These are phyloP conservation scores for Fonsecaea monophora DNA, from an alignment of 2,329 filamentous ascomycete genomes.

Conservation along the genomic window DNA sequence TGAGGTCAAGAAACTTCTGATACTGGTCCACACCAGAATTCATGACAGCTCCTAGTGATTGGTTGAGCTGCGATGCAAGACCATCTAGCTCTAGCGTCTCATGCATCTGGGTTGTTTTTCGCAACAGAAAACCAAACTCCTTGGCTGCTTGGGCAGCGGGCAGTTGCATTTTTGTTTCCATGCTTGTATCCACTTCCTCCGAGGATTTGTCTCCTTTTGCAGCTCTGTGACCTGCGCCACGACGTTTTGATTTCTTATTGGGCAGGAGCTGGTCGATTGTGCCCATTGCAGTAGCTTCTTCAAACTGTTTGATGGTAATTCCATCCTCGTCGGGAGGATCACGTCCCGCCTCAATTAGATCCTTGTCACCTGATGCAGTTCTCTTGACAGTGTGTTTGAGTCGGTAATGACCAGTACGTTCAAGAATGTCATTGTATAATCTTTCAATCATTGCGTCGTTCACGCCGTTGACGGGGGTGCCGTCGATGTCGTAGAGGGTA, in stretches of 20 bases:
- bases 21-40: slow-evolving; percentile 92
- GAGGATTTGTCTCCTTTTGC: slow-evolving; percentile 65
- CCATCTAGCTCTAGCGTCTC: slow-evolving; percentile 74
- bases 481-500: slow-evolving; percentile 79
- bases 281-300: slow-evolving; percentile 71
- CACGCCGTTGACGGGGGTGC: slow-evolving; percentile 71
- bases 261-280: slow-evolving; percentile 53
- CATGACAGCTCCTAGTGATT: slow-evolving; percentile 88
- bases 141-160: slow-evolving; percentile 79
- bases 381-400: slow-evolving; percentile 74
- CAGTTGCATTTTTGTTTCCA: slow-evolving; percentile 74
- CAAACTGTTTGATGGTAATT: slow-evolving; percentile 74
- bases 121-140: slow-evolving; percentile 81
- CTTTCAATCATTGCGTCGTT: slow-evolving; percentile 86
- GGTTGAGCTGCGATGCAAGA: slow-evolving; percentile 66
- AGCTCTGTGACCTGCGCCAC: slow-evolving; percentile 54
- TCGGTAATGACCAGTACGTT: slow-evolving; percentile 89
- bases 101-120: slow-evolving; percentile 66
- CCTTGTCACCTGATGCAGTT: slow-evolving; percentile 80
- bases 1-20: slow-evolving; percentile 79
- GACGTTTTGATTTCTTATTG: slow-evolving; percentile 51
- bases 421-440: slow-evolving; percentile 92
- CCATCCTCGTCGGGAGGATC: slow-evolving; percentile 77
- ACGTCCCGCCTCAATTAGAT: slow-evolving; percentile 79
- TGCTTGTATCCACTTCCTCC: slow-evolving; percentile 71